Percentiles rank a stretch among this genome's conserved stretches.
Evolutionary conservation across 2,329 filamentous ascomycete species (phyloP).

Genomic region (Parafenestella ontariensis): DNA sequence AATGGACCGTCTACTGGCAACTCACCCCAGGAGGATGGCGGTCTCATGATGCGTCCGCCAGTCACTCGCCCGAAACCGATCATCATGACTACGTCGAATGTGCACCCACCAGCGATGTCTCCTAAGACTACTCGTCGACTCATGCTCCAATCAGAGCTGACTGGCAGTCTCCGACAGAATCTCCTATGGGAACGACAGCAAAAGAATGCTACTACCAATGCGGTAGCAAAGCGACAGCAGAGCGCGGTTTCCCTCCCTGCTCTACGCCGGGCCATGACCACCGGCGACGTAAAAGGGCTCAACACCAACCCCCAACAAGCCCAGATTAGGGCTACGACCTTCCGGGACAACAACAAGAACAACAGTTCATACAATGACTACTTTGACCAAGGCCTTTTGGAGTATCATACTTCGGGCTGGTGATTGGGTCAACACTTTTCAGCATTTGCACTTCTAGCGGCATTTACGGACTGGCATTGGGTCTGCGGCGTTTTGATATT

Average conservation of each 20-base stretch:
- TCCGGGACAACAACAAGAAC: conserved; percentile 67
- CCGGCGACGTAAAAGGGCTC: conserved; percentile 88
- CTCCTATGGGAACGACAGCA: conserved; percentile 96
- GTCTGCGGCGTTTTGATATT: conserved; percentile 38
- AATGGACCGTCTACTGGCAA: conserved; percentile 71
- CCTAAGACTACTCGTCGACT: conserved; percentile 91
- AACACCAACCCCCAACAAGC: conserved; percentile 65
- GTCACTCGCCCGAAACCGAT: conserved; percentile 82
- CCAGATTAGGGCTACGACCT: conserved; percentile 60
- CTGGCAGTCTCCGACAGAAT: conserved; percentile 88
- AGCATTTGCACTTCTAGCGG: conserved; percentile 46
- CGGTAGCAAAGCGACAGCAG: conserved; percentile 86
- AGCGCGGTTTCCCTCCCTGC: conserved; percentile 57
- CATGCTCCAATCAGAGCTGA: conserved; percentile 94
- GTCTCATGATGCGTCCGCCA: conserved; percentile 65
- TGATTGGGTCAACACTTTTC: conserved; percentile 52
- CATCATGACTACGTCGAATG: conserved; percentile 71
- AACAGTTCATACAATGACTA: conserved; percentile 79
- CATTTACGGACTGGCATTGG: conserved; percentile 45
- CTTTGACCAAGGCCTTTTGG: conserved; percentile 75
- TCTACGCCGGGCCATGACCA: conserved; percentile 52
- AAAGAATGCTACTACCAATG: conserved; percentile 86
- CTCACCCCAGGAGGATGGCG: conserved; percentile 59
- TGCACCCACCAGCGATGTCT: conserved; percentile 79
- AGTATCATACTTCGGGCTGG: conserved; percentile 88